phyloP scores from a whole-genome alignment of 2,329 filamentous ascomycete species.

The Colletotrichum salicis region DNA sequence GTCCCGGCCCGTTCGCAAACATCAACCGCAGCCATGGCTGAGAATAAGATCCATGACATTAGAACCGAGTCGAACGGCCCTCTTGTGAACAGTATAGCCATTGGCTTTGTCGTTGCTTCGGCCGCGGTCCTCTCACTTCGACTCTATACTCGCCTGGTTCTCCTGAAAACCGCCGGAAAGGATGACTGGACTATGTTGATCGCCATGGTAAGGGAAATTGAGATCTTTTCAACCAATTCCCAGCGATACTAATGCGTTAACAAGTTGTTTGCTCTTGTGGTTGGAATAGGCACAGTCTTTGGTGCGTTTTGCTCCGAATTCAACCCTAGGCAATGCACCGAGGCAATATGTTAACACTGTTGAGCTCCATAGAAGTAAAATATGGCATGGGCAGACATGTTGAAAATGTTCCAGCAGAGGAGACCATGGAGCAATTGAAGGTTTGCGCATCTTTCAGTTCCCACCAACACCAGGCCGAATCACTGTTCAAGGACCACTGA shows the following conservation, averaged over 20 bases:
- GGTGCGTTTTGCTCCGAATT: background rate
- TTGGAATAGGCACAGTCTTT: conserved; percentile 25
- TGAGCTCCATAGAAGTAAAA: conserved; percentile 35
- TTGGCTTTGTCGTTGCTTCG: conserved; percentile 37
- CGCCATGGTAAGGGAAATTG: conserved; percentile 35
- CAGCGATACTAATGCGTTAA: no score
- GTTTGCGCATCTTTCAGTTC: conserved; percentile 17
- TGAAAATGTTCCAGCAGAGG: conserved; percentile 35
- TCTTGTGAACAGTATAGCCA: conserved; percentile 38
- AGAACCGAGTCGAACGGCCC: conserved; percentile 37
- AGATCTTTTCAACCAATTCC: no score
- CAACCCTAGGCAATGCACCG: background rate
- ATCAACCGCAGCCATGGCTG: background rate
- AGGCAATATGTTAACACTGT: background rate
- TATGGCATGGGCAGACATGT: conserved; percentile 42
- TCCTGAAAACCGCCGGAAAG: conserved; percentile 40
- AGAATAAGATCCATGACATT: background rate
- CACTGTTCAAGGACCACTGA: background rate
- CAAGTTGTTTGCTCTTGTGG: conserved; percentile 37
- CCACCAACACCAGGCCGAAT: background rate
- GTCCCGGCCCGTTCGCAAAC: background rate
- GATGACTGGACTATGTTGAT: conserved; percentile 43
- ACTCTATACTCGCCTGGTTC: conserved; percentile 39
- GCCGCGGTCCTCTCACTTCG: conserved; percentile 34
- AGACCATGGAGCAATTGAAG: conserved; percentile 39